Evolutionary conservation across 2,329 filamentous ascomycete species (phyloP), one percentile per base, ranked within the genome.

Genomic region (Keithomyces neogunnii): DNA sequence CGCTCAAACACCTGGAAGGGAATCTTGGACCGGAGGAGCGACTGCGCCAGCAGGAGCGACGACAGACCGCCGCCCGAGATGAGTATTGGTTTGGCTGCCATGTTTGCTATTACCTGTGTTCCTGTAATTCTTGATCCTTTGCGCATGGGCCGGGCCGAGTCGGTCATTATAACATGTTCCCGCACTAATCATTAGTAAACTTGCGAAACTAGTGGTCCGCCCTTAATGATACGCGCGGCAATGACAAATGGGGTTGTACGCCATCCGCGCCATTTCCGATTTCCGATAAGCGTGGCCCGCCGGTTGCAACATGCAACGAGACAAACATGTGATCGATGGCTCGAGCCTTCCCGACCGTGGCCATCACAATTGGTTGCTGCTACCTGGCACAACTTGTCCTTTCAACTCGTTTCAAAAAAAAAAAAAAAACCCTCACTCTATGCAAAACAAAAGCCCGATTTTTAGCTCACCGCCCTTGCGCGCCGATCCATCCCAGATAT

Each of bases 1-100:
- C 77, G 77, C 63, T 84, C 80, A 58, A 77, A 82, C 43, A 84
- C 73, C 38, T 62, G 68, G 62, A 79, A 82, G 1, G 73, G 70
- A n/a, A 78, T 73, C 0, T 61, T 61, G 45, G 69, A 64, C 2
- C 55, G 60, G 2, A 64, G 68, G 1, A 75, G 67, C 6, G 71
- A 70, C 44, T 73, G 72, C 0, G 69, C 73, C 1, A 76, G 62
- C 0, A 75, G 61, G 2, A 76, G 66, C 0, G 72, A 73, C 2
- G 71, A 61, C 3, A 75, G 60, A 50, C 73, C 73, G 0, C 65
- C 70, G 56, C 73, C 73, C 3, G 71, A 68, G 49, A 75, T 75
- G 19, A 74, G 65, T 26, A 75, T 63, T 0, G 66, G 66, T 30
- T 68, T 68, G 26, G n/a, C 19, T 19, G 19, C 39, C 39, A 42